These are phyloP conservation scores for Russula virescens DNA, from an alignment of 768 basidiomycete genomes.

Conservation along the genomic window DNA sequence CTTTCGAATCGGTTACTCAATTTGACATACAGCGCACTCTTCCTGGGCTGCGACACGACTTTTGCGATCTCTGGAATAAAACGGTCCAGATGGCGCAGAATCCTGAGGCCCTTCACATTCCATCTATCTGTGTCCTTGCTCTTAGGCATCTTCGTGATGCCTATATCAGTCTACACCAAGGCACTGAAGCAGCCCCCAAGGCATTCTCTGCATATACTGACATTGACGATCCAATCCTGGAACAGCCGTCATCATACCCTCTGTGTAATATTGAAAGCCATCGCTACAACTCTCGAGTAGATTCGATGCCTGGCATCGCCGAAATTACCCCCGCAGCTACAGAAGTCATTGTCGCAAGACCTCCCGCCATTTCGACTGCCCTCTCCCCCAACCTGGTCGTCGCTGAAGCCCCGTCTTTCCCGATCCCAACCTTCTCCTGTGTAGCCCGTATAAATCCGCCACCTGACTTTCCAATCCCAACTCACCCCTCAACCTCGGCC, in stretches of 20 bases:
- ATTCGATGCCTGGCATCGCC: background rate
- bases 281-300: background rate
- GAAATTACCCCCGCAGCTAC: background rate
- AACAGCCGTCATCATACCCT: background rate
- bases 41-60: background rate
- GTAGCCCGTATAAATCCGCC: background rate
- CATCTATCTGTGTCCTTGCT: background rate
- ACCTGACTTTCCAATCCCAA: background rate
- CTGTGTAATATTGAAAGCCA: background rate
- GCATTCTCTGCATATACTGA: background rate
- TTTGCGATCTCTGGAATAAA: conserved; percentile 2
- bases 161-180: background rate
- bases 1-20: background rate
- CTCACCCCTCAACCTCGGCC: background rate
- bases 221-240: background rate
- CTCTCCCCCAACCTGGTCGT: background rate
- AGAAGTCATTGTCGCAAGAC: background rate
- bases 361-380: background rate
- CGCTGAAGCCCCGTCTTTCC: background rate
- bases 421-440: background rate
- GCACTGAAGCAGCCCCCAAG: background rate
- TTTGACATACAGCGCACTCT: background rate
- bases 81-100: background rate
- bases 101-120: background rate
- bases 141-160: background rate